A percentile compares a stretch with the other conserved stretches of the same genome.
phyloP scores from a whole-genome alignment of 116 monocot species.

The Phalaenopsis hybrid region DNA sequence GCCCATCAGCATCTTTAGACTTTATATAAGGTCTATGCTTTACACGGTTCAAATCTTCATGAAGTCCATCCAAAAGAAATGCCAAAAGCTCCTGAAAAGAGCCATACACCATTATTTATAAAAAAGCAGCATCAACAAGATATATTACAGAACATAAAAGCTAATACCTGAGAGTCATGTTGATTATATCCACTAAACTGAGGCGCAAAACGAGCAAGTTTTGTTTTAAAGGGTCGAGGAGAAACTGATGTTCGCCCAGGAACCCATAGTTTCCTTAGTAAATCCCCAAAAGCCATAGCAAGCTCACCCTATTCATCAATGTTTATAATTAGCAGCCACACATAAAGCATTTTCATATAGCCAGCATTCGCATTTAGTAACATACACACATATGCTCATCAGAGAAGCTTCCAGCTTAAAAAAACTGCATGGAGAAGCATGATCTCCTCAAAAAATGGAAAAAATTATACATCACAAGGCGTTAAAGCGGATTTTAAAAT shows the following conservation, averaged over 20 bases:
- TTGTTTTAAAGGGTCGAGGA: constrained; percentile 95
- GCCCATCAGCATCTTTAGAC: constrained; percentile 91
- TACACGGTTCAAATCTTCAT: constrained; percentile 97
- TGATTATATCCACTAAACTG: constrained; percentile 99
- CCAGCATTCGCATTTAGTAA: not conserved
- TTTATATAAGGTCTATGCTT: constrained; percentile 91
- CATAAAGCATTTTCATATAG: not conserved
- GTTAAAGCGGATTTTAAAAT: not conserved
- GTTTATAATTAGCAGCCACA: constrained; percentile 20
- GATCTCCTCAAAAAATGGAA: not conserved
- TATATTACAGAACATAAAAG: not conserved
- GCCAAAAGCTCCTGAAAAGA: constrained; percentile 82
- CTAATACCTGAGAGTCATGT: constrained; percentile 87
- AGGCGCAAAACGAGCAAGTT: constrained; percentile 95
- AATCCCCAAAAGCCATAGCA: constrained; percentile 96
- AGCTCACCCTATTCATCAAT: constrained; percentile 86
- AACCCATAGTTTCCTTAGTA: constrained; percentile 89
- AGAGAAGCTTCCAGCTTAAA: not conserved
- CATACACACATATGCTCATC: not conserved
- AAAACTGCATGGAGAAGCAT: not conserved
- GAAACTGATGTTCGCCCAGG: constrained; percentile 81
- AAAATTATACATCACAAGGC: not conserved
- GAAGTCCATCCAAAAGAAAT: constrained; percentile 95
- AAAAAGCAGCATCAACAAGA: not conserved
- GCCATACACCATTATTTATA: not conserved